phyloP scores from a whole-genome alignment of 2,329 filamentous ascomycete genomes.

The Calonectria henricotiae region DNA sequence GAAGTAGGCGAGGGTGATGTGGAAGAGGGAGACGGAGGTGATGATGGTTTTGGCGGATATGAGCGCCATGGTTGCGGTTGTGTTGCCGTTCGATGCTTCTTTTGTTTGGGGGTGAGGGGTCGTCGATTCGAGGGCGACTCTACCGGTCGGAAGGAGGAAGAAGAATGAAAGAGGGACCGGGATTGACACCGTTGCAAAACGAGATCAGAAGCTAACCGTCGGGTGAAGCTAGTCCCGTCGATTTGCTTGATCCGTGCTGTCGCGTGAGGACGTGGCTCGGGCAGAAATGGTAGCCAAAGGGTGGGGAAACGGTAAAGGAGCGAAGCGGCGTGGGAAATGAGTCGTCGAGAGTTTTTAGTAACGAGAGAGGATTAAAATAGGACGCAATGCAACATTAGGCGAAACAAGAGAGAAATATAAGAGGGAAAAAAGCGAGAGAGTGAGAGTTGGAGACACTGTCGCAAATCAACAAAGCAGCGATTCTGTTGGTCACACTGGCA shows the following conservation, averaged over 20 bases:
- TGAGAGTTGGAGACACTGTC: constrained; percentile 1
- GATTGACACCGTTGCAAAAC: constrained; percentile 4
- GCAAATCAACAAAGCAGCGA: constrained; percentile 1
- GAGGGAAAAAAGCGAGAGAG: background rate
- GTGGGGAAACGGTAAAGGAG: constrained; percentile 19
- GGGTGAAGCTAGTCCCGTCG: constrained; percentile 14
- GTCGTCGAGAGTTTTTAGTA: background rate
- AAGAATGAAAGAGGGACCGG: background rate
- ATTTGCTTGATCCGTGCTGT: constrained; percentile 26
- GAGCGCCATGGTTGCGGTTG: constrained; percentile 77
- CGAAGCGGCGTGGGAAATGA: constrained; percentile 5
- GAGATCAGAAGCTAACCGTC: constrained; percentile 8
- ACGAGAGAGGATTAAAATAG: background rate
- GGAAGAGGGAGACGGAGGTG: constrained; percentile 85
- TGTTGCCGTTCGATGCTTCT: background rate
- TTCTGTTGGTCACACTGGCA: constrained; percentile 26
- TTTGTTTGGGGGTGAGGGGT: background rate
- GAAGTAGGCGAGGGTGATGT: constrained; percentile 87
- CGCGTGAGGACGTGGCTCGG: constrained; percentile 29
- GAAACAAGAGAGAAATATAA: background rate
- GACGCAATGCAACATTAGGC: background rate
- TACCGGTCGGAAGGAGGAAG: background rate
- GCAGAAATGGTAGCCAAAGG: constrained; percentile 12
- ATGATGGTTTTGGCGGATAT: constrained; percentile 87
- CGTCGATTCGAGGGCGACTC: background rate